These are phyloP conservation scores for Leishmania gerbilli DNA, from an alignment of 208 protist species.

Conservation along the genomic window DNA sequence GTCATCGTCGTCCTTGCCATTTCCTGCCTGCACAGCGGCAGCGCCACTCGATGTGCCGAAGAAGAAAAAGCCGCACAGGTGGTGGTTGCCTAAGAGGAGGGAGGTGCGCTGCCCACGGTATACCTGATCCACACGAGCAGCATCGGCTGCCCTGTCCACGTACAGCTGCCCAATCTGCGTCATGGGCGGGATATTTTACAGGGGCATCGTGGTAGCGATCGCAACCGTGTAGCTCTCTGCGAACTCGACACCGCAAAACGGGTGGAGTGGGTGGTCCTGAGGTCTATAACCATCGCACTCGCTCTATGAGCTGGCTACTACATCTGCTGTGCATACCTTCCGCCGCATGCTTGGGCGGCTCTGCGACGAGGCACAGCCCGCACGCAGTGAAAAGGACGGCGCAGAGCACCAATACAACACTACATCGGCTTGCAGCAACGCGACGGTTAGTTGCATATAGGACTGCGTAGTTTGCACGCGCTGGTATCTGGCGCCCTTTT, in stretches of 20 bases:
- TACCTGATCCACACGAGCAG: constrained; percentile 36
- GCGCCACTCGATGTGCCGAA: constrained; percentile 9
- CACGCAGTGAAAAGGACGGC: background rate
- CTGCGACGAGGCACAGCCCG: background rate
- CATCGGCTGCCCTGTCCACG: constrained; percentile 23
- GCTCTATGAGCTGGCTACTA: background rate
- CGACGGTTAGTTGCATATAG: background rate
- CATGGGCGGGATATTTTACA: constrained; percentile 9
- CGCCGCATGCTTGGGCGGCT: constrained; percentile 1
- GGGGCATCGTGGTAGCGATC: constrained; percentile 38
- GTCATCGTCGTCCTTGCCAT: background rate
- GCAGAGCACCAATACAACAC: background rate
- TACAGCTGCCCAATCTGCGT: constrained; percentile 42
- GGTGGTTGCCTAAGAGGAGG: constrained; percentile 31
- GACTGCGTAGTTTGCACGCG: background rate
- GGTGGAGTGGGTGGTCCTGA: background rate
- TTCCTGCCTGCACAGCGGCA: background rate
- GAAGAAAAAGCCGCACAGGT: constrained; percentile 24
- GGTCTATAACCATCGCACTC: background rate
- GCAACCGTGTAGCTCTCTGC: constrained; percentile 36
- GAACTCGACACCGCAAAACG: constrained; percentile 28
- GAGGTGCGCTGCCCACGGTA: constrained; percentile 28
- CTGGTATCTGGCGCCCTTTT: background rate
- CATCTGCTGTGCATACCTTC: constrained; percentile 1
- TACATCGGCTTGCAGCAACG: background rate